Evolutionary conservation across 2,329 filamentous ascomycete species (phyloP).

Genomic region (Alternaria sp.): DNA sequence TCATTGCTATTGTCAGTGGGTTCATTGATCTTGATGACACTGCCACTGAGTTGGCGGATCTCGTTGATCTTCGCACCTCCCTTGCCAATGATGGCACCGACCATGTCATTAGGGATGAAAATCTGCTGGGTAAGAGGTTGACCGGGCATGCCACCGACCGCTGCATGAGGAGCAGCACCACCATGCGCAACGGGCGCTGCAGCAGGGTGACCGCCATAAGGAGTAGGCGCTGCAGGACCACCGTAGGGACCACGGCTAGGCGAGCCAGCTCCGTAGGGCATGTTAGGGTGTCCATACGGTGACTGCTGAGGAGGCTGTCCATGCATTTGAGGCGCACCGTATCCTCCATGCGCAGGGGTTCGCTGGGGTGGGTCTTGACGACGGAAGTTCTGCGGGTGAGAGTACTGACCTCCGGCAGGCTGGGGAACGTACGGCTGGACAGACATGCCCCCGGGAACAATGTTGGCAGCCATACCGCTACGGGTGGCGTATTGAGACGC

Average conservation of each 20-base stretch:
- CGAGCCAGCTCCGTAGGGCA: slow-evolving; percentile 78
- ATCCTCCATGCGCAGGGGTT: slow-evolving; percentile 77
- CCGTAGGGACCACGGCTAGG: slow-evolving; percentile 78
- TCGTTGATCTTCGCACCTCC: slow-evolving; percentile 99
- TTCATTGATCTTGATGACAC: slow-evolving; percentile 99
- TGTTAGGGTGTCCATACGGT: slow-evolving; percentile 64
- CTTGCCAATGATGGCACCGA: slow-evolving; percentile 98
- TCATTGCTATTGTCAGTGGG: slow-evolving; percentile 99
- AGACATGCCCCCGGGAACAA: slow-evolving; percentile 96
- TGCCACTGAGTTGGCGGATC: slow-evolving; percentile 94
- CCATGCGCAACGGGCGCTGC: slow-evolving; percentile 65
- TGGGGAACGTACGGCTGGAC: slow-evolving; percentile 98
- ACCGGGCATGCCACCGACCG: slow-evolving; percentile 66
- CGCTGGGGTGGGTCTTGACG: slow-evolving; percentile 71
- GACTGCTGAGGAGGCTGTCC: slow-evolving; percentile 62
- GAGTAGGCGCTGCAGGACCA: slow-evolving; percentile 76
- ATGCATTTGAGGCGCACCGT: slow-evolving; percentile 72
- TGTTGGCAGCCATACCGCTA: slow-evolving; percentile 89
- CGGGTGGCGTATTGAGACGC: slow-evolving; percentile 98
- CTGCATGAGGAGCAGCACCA: slow-evolving; percentile 76
- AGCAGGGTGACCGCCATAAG: slow-evolving; percentile 67
- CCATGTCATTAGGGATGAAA: slow-evolving; percentile 99
- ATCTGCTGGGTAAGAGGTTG: slow-evolving; percentile 94
- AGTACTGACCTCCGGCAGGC: slow-evolving; percentile 89
- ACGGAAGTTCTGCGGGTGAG: slow-evolving; percentile 86